Base-by-base conservation (phyloP, 495 filamentous ascomycete genomes). In the Talaromyces nanjingensis region DNA sequence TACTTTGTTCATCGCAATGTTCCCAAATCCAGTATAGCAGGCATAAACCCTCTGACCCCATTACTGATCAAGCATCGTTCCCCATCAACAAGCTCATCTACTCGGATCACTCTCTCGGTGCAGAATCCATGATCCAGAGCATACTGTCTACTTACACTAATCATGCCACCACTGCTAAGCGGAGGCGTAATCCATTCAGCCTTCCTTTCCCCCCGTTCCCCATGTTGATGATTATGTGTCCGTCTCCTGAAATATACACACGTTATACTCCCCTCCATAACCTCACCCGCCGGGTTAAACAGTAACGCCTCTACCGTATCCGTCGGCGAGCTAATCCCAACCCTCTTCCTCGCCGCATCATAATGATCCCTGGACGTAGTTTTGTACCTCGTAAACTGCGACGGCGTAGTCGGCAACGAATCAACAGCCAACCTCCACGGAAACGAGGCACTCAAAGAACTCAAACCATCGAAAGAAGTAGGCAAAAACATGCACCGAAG, bases 201-300 rank as follows among this genome's bases (percentile, higher is more conserved):
- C 22, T 20, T 63, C 11, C 45, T 55, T 6, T 45, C 20, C 4
- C 29, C 22, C 6, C 4, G 16, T 39, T 42, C 37, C 0, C 14
- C 14, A 14, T 42, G 31, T 1, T 14, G 8, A 12, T 18, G 54
- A 22, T 62, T 27, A 60, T 60, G 33, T 11, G 53, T 27, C 12
- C 65, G 74, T 55, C 88, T 82, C 79, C 83, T 87, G 66, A 97
- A 90, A 71, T 91, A 96, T 1, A 89, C 84, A 12, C 87, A 94
- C 2, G 89, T 91, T 29, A 89, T 83, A 66, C 87, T 92, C 18
- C 91, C 91, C 71, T 98, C 94, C 87, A 96, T 96, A 8, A 96
- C 73, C 62, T 91, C 84, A 2, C 83, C 82, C 24, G 81, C 70
- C 1, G 74, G 73, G 69, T 90, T 91, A 60, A 91, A 78, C 27